phyloP scores from a whole-genome alignment of 2,329 filamentous ascomycete species.

The Corynespora cassiicola region DNA sequence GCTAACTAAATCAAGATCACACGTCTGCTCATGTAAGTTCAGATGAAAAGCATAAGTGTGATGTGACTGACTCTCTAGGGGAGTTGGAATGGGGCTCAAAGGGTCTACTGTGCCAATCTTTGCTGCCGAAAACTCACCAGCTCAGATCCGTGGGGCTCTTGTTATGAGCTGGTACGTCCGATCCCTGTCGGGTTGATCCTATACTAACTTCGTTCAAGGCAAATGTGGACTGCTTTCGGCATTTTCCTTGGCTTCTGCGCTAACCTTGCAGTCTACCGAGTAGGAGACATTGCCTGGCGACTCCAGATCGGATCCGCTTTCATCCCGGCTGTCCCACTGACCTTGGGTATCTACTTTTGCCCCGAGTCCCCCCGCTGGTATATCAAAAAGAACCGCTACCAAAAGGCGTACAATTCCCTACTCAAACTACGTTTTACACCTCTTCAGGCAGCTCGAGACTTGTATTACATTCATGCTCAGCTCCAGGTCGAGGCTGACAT shows the following conservation, averaged over 20 bases:
- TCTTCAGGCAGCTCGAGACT: constrained; percentile 48
- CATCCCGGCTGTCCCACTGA: constrained; percentile 30
- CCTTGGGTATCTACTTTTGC: constrained; percentile 40
- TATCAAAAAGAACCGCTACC: constrained; percentile 45
- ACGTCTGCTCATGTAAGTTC: constrained; percentile 36
- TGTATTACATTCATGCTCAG: constrained; percentile 49
- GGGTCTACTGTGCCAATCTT: constrained; percentile 49
- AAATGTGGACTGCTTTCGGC: constrained; percentile 45
- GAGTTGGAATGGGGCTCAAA: constrained; percentile 49
- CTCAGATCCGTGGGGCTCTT: constrained; percentile 47
- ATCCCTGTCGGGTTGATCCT: too few relatives aligned
- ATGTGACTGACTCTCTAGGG: constrained; percentile 19
- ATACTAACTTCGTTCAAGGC: constrained; percentile 18
- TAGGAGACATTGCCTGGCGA: constrained; percentile 32
- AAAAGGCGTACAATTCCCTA: constrained; percentile 42
- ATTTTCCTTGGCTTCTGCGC: constrained; percentile 36
- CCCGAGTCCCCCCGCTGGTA: constrained; percentile 41
- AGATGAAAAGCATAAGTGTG: constrained; percentile 29
- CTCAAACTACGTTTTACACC: constrained; percentile 34
- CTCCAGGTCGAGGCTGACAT: constrained; percentile 32
- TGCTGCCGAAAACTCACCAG: constrained; percentile 46
- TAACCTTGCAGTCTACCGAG: constrained; percentile 43
- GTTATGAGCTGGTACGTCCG: constrained; percentile 49
- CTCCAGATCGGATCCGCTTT: constrained; percentile 37
- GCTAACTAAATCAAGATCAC: too few relatives aligned